Percentiles rank a stretch among this genome's conserved stretches.
Evolutionary conservation across 179 eudicot species (phyloP).

Genomic region (Drosera spatulata): DNA sequence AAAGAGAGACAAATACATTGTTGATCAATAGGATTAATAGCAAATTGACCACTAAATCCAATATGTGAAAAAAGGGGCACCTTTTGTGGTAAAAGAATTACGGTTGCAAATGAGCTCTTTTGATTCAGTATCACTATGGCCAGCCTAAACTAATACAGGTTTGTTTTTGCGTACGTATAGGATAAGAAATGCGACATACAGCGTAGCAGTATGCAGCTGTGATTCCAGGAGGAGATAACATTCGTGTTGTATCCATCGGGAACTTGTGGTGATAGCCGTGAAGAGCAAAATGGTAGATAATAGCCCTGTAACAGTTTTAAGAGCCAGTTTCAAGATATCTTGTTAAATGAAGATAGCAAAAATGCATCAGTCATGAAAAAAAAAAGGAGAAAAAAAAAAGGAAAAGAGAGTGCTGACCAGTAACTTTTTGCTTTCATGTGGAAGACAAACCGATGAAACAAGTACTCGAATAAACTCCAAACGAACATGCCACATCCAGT

Average conservation of each 20-base stretch:
- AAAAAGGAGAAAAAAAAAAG: not conserved
- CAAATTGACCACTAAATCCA: too few relatives aligned
- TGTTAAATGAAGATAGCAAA: not conserved
- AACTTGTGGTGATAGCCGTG: conserved; percentile 45
- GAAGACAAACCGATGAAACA: conserved; percentile 54
- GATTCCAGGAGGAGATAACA: too few relatives aligned
- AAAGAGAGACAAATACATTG: too few relatives aligned
- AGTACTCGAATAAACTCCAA: conserved; percentile 52
- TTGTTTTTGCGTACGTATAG: too few relatives aligned
- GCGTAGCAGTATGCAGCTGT: too few relatives aligned
- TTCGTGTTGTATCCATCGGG: conserved; percentile 30
- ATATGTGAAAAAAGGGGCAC: too few relatives aligned
- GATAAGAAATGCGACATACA: too few relatives aligned
- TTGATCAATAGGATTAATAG: too few relatives aligned
- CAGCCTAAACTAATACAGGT: too few relatives aligned
- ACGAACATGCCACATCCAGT: conserved; percentile 25
- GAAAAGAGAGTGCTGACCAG: conserved; percentile 28
- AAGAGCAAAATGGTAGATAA: conserved; percentile 27
- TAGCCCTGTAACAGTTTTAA: conserved; percentile 15
- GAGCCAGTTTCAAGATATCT: not conserved
- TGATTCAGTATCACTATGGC: too few relatives aligned
- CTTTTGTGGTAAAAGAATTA: too few relatives aligned
- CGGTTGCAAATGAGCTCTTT: too few relatives aligned
- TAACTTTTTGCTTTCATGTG: conserved; percentile 43
- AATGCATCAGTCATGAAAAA: not conserved